These are phyloP conservation scores for Paraleonurus japonicus DNA, from an alignment of 257 asterid genomes.

Conservation along the genomic window DNA sequence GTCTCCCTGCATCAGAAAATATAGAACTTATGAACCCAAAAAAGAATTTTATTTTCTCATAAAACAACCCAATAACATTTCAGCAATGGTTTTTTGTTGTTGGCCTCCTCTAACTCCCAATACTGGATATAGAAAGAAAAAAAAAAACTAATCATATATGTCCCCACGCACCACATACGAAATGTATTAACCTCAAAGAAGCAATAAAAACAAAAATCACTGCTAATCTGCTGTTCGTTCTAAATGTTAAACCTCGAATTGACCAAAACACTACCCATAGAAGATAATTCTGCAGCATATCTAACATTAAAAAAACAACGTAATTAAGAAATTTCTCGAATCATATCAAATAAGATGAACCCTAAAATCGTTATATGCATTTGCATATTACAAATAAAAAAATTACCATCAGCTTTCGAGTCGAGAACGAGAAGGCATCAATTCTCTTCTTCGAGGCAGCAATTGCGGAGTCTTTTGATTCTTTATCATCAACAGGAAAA, in stretches of 20 bases:
- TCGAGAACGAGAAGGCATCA: slow-evolving; percentile 30
- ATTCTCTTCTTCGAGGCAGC: slow-evolving; percentile 28
- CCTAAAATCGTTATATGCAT: neutral
- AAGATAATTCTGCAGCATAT: neutral
- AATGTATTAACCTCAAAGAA: neutral
- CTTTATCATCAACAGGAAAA: slow-evolving; percentile 25
- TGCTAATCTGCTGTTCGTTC: slow-evolving; percentile 18
- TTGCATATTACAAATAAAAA: neutral
- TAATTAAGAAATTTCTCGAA: neutral
- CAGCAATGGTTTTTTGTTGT: neutral
- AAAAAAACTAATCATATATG: slow-evolving; percentile 11
- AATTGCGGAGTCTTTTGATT: slow-evolving; percentile 26
- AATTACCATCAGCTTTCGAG: slow-evolving; percentile 41
- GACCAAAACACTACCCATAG: neutral
- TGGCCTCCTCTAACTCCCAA: neutral
- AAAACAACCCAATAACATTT: slow-evolving; percentile 12
- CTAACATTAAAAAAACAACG: neutral
- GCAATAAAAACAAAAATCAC: neutral
- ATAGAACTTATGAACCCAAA: slow-evolving; percentile 8
- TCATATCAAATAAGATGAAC: neutral
- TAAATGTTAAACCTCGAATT: neutral
- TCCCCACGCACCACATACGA: neutral
- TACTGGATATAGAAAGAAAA: neutral
- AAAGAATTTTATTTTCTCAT: neutral
- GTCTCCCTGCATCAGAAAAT: slow-evolving; percentile 42